phyloP scores from a whole-genome alignment of 1,284 basidiomycete genomes.

The Leccinum ponderosum region DNA sequence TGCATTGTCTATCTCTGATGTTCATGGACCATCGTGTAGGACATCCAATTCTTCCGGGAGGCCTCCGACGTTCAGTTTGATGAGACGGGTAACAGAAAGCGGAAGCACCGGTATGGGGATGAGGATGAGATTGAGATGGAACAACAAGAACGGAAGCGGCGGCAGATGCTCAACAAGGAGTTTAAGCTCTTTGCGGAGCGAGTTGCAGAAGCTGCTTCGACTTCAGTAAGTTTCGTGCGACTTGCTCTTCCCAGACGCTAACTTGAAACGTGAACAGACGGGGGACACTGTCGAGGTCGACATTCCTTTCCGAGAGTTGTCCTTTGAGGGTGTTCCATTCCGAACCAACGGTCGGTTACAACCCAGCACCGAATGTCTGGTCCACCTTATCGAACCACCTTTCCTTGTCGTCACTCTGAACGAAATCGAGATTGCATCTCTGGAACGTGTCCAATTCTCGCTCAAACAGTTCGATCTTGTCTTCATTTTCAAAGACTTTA shows the following conservation, averaged over 20 bases:
- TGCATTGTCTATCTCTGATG: not conserved
- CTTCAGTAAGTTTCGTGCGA: slow-evolving; percentile 51
- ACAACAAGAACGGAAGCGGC: slow-evolving; percentile 91
- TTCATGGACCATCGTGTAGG: slow-evolving; percentile 45
- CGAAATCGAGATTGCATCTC: slow-evolving; percentile 95
- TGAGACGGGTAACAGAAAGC: slow-evolving; percentile 98
- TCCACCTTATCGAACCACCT: slow-evolving; percentile 94
- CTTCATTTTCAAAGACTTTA: slow-evolving; percentile 96
- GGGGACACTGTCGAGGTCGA: too few species aligned
- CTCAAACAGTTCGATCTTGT: slow-evolving; percentile 98
- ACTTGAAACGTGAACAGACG: slow-evolving; percentile 43
- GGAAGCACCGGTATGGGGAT: slow-evolving; percentile 95
- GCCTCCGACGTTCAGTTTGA: slow-evolving; percentile 98
- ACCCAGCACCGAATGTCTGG: slow-evolving; percentile 96
- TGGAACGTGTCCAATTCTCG: slow-evolving; percentile 97
- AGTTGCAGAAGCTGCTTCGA: slow-evolving; percentile 82
- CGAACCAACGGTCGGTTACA: slow-evolving; percentile 93
- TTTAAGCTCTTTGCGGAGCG: slow-evolving; percentile 95
- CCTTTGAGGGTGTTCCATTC: slow-evolving; percentile 97
- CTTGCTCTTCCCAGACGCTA: not conserved
- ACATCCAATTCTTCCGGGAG: slow-evolving; percentile 98
- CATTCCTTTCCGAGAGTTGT: too few species aligned
- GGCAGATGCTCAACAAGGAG: slow-evolving; percentile 91
- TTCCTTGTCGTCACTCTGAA: slow-evolving; percentile 94
- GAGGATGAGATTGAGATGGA: slow-evolving; percentile 99